phyloP scores from a whole-genome alignment of 768 basidiomycete species.

The Naganishia antarctica region DNA sequence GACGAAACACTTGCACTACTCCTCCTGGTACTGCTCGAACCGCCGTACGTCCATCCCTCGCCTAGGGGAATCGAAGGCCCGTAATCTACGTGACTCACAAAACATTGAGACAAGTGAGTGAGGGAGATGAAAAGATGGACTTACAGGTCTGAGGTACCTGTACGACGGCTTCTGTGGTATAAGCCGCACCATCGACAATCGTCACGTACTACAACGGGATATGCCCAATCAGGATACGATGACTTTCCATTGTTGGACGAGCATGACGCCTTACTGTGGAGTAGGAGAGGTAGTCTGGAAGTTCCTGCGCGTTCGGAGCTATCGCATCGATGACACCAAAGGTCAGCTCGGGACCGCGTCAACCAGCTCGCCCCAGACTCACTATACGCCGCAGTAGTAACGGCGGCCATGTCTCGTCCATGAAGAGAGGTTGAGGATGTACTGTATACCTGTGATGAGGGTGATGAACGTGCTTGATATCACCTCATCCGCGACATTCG shows the following conservation, averaged over 20 bases:
- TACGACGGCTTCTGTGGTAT: conserved; percentile 26
- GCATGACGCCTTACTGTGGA: conserved; percentile 26
- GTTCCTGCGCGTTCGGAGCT: conserved; percentile 21
- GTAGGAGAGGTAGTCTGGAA: conserved; percentile 24
- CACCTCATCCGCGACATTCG: too few relatives aligned
- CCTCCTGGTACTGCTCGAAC: background rate
- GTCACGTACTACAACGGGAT: conserved; percentile 19
- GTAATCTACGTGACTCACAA: conserved; percentile 11
- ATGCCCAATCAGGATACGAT: background rate
- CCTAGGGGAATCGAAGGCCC: conserved; percentile 27
- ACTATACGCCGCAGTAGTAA: conserved; percentile 6
- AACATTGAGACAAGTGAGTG: background rate
- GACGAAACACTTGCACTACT: background rate
- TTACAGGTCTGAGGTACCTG: conserved; percentile 26
- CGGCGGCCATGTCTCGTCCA: background rate
- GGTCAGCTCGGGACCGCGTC: too few relatives aligned
- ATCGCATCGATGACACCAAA: too few relatives aligned
- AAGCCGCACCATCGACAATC: conserved; percentile 4
- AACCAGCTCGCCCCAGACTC: too few relatives aligned
- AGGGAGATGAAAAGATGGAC: background rate
- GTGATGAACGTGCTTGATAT: too few relatives aligned
- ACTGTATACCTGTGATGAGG: too few relatives aligned
- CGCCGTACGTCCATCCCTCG: conserved; percentile 26
- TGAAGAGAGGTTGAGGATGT: too few relatives aligned
- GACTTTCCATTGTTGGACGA: too few relatives aligned